Evolutionary conservation across 2,329 filamentous ascomycete genomes (phyloP), one percentile per base, ranked within the genome.

Genomic region (Trichoderma endophyticum): DNA sequence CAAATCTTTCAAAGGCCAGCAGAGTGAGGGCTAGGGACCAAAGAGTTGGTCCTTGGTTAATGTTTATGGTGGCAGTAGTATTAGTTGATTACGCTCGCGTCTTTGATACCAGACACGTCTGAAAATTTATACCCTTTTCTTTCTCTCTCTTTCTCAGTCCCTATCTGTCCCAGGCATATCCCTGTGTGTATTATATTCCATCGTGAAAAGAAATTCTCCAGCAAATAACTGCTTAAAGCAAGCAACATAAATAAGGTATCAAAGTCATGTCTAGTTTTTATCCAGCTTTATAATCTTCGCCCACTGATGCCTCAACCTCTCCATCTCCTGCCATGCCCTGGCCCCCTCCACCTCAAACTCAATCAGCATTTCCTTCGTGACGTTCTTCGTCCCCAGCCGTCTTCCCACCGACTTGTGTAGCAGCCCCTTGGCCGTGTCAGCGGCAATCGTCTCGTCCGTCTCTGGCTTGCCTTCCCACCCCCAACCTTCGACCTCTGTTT

Each of bases 401-500:
- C 93, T 85, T 0, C 89, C 89, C 12, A 86, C 84, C 28, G 85
- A 83, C 77, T 84, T 86, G 57, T 84, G 82, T 75, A 89, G 82
- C 69, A 85, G 82, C 3, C 85, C 85, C 59, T 82, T 77, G 54
- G 83, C 81, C 0, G 76, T 76, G 77, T 86, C 88, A 3, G 81
- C 82, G 48, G 82, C 79, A 64, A 78, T 78, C 2, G 83, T 81
- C 8, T 82, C 75, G 57, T 83, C 81, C 48, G 84, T 83, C 74
- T 86, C 85, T n/a, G 86, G 83, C 11, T 81, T 83, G 70, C 92
- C 90, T 74, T 89, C 84, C 81, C 90, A 91, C 0, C 94, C 95
- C 94, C 95, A 98, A 8, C 94, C 93, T 57, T 93, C 90, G 3
- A 97, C 91, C 80, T 97, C 93, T 1, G 94, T 97, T 77, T 89